Conservation (phyloP, 2,329 filamentous ascomycete species). For the Fusarium succisae region DNA sequence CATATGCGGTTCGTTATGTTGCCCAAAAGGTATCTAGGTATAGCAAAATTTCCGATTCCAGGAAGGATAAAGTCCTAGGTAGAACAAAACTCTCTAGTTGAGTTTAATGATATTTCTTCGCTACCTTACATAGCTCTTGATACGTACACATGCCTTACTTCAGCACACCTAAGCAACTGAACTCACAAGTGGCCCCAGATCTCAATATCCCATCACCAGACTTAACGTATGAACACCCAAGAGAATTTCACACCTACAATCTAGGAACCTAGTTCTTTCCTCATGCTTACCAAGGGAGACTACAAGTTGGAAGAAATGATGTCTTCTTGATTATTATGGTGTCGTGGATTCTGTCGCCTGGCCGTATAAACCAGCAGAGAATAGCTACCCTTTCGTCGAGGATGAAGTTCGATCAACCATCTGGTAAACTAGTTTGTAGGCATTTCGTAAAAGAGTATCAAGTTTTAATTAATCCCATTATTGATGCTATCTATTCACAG, state of each 20-base stretch:
- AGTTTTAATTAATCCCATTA: background rate
- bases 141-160: rapidly evolving
- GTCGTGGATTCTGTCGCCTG: background rate
- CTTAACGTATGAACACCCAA: too few species aligned
- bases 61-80: too few species aligned
- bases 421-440: background rate
- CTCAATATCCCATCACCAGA: background rate
- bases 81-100: background rate
- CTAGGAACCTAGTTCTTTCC: background rate
- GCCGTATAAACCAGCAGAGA: too few species aligned
- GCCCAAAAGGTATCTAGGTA: background rate
- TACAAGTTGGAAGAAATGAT: background rate
- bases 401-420: too few species aligned
- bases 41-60: background rate
- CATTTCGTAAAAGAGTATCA: too few species aligned
- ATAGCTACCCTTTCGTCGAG: background rate
- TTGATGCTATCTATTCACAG: background rate
- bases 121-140: too few species aligned
- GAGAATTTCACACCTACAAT: background rate
- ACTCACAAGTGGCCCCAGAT: too few species aligned
- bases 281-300: background rate
- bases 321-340: too few species aligned
- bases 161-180: background rate
- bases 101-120: rapidly evolving
- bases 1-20: background rate